Evolutionary conservation across 1,284 basidiomycete genomes (phyloP), one percentile per base, ranked within the genome.

Genomic region (Puccinia sorghi): DNA sequence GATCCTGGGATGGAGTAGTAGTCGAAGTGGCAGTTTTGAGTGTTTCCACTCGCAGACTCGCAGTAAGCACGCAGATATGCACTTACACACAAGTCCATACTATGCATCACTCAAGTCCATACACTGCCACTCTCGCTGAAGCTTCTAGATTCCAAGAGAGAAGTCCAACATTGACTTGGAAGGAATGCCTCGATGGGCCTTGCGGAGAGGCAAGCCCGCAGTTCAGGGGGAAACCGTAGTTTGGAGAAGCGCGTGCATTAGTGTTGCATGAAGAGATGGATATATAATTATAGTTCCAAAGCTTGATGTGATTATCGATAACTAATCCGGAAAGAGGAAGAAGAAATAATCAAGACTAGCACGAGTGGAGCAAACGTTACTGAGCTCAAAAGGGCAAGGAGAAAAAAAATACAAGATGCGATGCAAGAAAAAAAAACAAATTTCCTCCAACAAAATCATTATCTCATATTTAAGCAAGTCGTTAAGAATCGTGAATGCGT

Each of bases 371-470:
- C 32, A 32, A 32, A 32, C 4, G 32, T 32, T 32, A 32, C 32
- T 32, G 32, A 32, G 6, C 43, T 15, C 13, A 52, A 52, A 52
- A 20, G 59, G 27, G 37, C 15, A 37, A 61, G 2, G 27, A 9
- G 22, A 7, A 2, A 8, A 59, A 59, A 59, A 39, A 61, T 61
- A 61, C 59, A 59, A 13, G 57, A 39, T 61, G 59, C 15, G 17
- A 39, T 61, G 59, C 59, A 39, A n/a, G 59, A 39, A 61, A 37
- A 37, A 59, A 32, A 39, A n/a, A 61, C 59, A 20, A 39, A 37
- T 61, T 61, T 39, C 37, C 59, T 39, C 59, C 32, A 17, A 15
- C 17, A 39, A 32, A 61, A 41, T 41, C 37, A 39, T 61, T 39
- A 39, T 8, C 37, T 61, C 59, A n/a, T 39, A 32, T 32, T 32